These are phyloP conservation scores for Stephanodiscus triporus DNA, from an alignment of 108 stramenopile genomes.

Conservation along the genomic window DNA sequence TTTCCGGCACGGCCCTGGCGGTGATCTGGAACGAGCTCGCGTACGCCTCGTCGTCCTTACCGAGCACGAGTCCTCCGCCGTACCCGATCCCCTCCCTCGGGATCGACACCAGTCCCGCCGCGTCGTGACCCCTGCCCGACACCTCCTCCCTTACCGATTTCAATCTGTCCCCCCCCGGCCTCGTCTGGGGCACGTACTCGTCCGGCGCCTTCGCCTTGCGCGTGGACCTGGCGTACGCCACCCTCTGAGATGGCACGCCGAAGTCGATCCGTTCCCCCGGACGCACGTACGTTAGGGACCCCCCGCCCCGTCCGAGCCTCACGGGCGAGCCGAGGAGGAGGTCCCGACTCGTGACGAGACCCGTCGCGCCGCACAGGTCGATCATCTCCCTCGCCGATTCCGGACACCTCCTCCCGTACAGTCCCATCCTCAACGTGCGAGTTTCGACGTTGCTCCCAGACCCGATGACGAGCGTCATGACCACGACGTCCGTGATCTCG, in stretches of 20 bases:
- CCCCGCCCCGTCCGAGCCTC: slow-evolving; percentile 53
- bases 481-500: slow-evolving; percentile 63
- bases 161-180: slow-evolving; percentile 48
- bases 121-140: slow-evolving; percentile 53
- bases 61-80: slow-evolving; percentile 66
- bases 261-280: slow-evolving; percentile 69
- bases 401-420: slow-evolving; percentile 70
- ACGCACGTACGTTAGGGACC: slow-evolving; percentile 54
- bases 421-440: slow-evolving; percentile 60
- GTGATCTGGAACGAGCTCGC: slow-evolving; percentile 75
- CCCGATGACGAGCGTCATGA: slow-evolving; percentile 47
- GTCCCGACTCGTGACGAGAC: slow-evolving; percentile 59
- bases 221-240: slow-evolving; percentile 61
- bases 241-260: slow-evolving; percentile 72
- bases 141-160: slow-evolving; percentile 46
- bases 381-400: slow-evolving; percentile 56
- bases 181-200: slow-evolving; percentile 68
- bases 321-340: slow-evolving; percentile 64
- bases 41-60: slow-evolving; percentile 75
- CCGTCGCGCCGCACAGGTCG: slow-evolving; percentile 52
- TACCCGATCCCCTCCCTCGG: slow-evolving; percentile 79
- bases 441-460: slow-evolving; percentile 61
- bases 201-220: slow-evolving; percentile 53
- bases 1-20: slow-evolving; percentile 52
- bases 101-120: slow-evolving; percentile 69